phyloP scores from a whole-genome alignment of 2,329 filamentous ascomycete genomes.

The Penicillium psychrosexuale region DNA sequence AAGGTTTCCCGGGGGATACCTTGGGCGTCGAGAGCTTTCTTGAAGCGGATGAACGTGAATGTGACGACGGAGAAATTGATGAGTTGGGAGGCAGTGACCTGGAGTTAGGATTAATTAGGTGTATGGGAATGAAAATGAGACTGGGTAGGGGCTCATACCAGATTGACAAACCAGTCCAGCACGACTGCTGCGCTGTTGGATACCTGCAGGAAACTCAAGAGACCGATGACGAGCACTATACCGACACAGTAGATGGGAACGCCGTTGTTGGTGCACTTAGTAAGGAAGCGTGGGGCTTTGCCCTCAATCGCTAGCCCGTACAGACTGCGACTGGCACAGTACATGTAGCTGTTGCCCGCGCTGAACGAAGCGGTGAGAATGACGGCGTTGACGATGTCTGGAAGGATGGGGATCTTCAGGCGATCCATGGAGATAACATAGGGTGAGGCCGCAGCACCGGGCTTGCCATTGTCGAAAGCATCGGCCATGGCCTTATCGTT shows the following conservation, averaged over 20 bases:
- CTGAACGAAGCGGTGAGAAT: constrained; percentile 66
- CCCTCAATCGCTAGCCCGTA: constrained; percentile 67
- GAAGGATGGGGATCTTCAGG: constrained; percentile 60
- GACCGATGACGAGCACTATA: constrained; percentile 63
- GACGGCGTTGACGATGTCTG: constrained; percentile 70
- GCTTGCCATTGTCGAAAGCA: constrained; percentile 57
- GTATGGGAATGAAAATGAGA: neutral
- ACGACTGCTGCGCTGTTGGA: constrained; percentile 64
- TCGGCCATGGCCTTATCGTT: constrained; percentile 60
- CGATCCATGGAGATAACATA: constrained; percentile 68
- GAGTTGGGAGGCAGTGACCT: constrained; percentile 69
- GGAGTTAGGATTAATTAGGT: neutral
- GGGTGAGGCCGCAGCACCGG: constrained; percentile 68
- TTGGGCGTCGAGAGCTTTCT: constrained; percentile 66
- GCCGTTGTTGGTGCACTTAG: constrained; percentile 59
- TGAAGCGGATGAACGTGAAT: constrained; percentile 69
- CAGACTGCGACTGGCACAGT: constrained; percentile 66
- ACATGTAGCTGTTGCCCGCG: constrained; percentile 66
- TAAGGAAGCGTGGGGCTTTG: constrained; percentile 66
- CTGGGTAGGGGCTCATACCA: constrained; percentile 40
- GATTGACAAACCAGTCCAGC: constrained; percentile 67
- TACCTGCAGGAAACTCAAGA: constrained; percentile 72
- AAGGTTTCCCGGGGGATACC: constrained; percentile 64
- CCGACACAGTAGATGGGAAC: constrained; percentile 72
- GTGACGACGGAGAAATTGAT: constrained; percentile 70